These are phyloP conservation scores for Teratosphaeria epicoccoides DNA, from an alignment of 2,329 filamentous ascomycete species.

Conservation along the genomic window DNA sequence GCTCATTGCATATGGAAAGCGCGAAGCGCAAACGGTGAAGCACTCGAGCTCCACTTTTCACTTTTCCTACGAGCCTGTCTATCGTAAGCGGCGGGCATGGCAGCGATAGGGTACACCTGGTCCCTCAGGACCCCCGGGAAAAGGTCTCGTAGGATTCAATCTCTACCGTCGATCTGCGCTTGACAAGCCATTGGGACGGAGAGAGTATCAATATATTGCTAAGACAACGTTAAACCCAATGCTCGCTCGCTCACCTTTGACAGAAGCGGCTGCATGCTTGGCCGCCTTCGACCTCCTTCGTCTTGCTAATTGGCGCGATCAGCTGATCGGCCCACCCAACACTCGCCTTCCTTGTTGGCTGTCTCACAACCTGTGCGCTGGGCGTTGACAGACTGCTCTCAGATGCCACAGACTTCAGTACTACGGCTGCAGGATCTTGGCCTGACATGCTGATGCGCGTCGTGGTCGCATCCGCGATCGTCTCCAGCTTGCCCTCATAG, in stretches of 20 bases:
- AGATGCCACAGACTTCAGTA: background rate
- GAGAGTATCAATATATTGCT: background rate
- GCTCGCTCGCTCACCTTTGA: background rate
- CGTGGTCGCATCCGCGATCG: background rate
- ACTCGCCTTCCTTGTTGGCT: background rate
- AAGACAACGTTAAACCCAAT: background rate
- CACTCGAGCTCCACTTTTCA: background rate
- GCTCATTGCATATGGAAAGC: background rate
- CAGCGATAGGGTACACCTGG: too few species aligned
- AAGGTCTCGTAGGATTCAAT: background rate
- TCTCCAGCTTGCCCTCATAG: conserved; percentile 2
- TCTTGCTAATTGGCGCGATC: background rate
- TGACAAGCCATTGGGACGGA: too few species aligned
- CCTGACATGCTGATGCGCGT: background rate
- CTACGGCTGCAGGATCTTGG: background rate
- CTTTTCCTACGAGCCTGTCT: background rate
- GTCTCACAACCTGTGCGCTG: background rate
- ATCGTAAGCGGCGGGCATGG: background rate
- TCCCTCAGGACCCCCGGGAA: background rate
- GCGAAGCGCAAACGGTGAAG: background rate
- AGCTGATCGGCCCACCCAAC: background rate
- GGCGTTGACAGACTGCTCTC: background rate
- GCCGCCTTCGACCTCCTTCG: background rate
- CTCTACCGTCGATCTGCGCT: too few species aligned
- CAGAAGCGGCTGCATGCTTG: background rate